These are phyloP conservation scores for Irpex sp. DNA, from an alignment of 1,284 basidiomycete species.

Conservation along the genomic window DNA sequence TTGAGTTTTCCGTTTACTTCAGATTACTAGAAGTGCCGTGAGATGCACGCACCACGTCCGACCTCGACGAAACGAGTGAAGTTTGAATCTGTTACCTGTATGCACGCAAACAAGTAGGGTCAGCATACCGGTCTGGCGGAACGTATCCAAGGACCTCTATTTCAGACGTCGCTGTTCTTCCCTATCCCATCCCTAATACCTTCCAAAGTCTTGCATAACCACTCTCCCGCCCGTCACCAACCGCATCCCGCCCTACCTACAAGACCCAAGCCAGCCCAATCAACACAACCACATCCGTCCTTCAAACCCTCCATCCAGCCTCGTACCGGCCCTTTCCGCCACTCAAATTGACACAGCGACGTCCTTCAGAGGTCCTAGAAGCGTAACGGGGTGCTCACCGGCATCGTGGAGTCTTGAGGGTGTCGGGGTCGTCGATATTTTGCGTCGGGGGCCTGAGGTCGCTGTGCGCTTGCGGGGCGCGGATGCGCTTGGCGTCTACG, in stretches of 20 bases:
- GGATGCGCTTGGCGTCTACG: background rate
- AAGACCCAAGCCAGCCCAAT: background rate
- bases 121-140: conserved; percentile 4
- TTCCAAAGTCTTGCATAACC: background rate
- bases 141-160: background rate
- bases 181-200: background rate
- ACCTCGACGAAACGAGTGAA: conserved; percentile 99
- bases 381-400: conserved; percentile 10
- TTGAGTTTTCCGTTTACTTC: background rate
- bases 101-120: conserved; percentile 4
- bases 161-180: conserved; percentile 1
- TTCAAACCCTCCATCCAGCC: conserved; percentile 10
- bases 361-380: conserved; percentile 9
- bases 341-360: conserved; percentile 5
- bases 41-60: conserved; percentile 70
- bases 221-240: background rate
- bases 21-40: background rate
- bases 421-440: conserved; percentile 13
- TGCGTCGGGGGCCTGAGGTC: conserved; percentile 1
- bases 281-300: conserved; percentile 6
- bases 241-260: background rate
- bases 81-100: conserved; percentile 61
- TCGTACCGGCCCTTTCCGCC: conserved; percentile 2
- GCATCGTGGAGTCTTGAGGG: conserved; percentile 15
- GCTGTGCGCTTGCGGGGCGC: background rate